Evolutionary conservation across 2,329 filamentous ascomycete genomes (phyloP).

Genomic region (Davidsoniella neocaledoniae): DNA sequence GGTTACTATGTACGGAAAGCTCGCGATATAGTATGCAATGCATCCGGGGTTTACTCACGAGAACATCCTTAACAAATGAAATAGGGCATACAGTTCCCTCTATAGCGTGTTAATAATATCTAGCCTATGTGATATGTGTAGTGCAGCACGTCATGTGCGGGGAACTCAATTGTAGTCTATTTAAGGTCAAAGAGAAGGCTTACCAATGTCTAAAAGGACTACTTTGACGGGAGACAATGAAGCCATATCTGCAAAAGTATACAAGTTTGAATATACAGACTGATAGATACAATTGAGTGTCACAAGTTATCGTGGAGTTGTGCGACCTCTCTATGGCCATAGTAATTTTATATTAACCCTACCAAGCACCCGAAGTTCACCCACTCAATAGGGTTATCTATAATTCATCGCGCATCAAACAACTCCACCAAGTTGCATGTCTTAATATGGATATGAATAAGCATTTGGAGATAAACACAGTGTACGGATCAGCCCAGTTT

Average conservation of each 20-base stretch:
- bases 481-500: too few relatives aligned
- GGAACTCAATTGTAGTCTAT: not conserved
- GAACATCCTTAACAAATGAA: constrained; percentile 66
- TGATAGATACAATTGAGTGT: not conserved
- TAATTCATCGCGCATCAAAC: not conserved
- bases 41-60: constrained; percentile 39
- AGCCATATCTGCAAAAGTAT: not conserved
- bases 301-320: not conserved
- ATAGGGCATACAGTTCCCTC: constrained; percentile 74
- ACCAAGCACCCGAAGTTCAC: constrained; percentile 4
- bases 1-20: not conserved
- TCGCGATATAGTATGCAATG: not conserved
- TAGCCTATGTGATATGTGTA: not conserved
- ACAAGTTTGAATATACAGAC: not conserved
- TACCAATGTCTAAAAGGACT: constrained; percentile 43
- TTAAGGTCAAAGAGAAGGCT: constrained; percentile 17
- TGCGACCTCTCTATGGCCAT: not conserved
- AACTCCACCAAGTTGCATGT: not conserved
- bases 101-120: constrained; percentile 20
- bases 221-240: constrained; percentile 22
- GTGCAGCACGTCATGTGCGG: not conserved
- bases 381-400: not conserved
- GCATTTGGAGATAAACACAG: too few relatives aligned
- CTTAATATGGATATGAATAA: not conserved
- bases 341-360: not conserved